Percentiles rank a stretch among this genome's conserved stretches.
phyloP scores from a whole-genome alignment of 805 yeast species.

The Debaryomyces maramus region DNA sequence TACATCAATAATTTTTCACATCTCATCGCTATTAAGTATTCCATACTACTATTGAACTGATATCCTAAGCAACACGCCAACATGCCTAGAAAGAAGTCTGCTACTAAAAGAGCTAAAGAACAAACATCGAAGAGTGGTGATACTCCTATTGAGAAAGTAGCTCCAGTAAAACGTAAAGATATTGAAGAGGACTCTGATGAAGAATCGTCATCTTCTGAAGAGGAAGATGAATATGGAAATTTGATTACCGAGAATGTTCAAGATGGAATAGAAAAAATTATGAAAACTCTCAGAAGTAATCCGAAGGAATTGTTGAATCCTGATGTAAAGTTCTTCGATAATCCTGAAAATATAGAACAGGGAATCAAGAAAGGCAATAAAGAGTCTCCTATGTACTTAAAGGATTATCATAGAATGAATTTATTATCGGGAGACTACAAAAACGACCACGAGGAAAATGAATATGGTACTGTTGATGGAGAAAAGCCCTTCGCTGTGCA shows the following conservation, averaged over 20 bases:
- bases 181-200: slow-evolving; percentile 24
- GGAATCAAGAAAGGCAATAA: slow-evolving; percentile 18
- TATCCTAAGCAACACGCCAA: neutral
- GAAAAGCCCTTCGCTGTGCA: slow-evolving; percentile 73
- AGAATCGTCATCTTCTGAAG: slow-evolving; percentile 51
- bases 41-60: too few relatives aligned
- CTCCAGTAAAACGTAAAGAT: slow-evolving; percentile 26
- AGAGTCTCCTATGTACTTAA: slow-evolving; percentile 73
- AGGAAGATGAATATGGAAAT: slow-evolving; percentile 91
- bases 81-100: slow-evolving; percentile 89
- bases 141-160: slow-evolving; percentile 6
- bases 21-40: neutral
- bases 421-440: slow-evolving; percentile 65
- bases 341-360: slow-evolving; percentile 41
- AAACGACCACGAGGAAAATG: slow-evolving; percentile 46
- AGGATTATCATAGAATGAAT: slow-evolving; percentile 89
- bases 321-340: slow-evolving; percentile 71
- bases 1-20: neutral
- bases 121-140: slow-evolving; percentile 30
- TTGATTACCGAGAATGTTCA: slow-evolving; percentile 85
- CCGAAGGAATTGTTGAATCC: slow-evolving; percentile 68
- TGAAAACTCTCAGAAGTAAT: slow-evolving; percentile 65
- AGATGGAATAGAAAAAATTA: slow-evolving; percentile 68
- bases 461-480: slow-evolving; percentile 46
- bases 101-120: slow-evolving; percentile 65